Base-by-base conservation (phyloP, 2,329 filamentous ascomycete genomes). In the Aureobasidium melanogenum region DNA sequence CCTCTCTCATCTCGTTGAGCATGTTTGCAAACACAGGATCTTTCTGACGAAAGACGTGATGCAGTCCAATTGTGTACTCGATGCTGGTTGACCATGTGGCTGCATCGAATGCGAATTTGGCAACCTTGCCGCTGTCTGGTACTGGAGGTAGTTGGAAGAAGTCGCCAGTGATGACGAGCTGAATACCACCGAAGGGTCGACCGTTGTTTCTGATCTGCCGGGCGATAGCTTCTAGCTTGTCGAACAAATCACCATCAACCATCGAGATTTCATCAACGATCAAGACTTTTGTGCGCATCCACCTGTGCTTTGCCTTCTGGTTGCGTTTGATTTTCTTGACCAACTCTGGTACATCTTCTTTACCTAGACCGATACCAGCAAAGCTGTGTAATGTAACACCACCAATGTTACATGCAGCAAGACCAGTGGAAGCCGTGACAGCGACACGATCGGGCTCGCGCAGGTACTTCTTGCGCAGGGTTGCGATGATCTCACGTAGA, bases 91-190 rank as follows among this genome's bases (percentile, higher is more conserved):
- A 87, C 94, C 95, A 99, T 0, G 92, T 96, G 2, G 84, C 84
- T 8, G 92, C 92, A 68, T 96, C 90, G 71, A 99, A 99, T 0
- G 92, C 88, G 73, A 99, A 99, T 70, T 91, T 96, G 50, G 87
- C 84, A 28, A 86, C 81, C 57, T 85, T 84, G 44, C 83, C 84
- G 43, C 79, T 79, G 38, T 97, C 92, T 1, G 93, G 92, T 1
- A 99, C 94, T 0, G 94, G 94, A 0, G 94, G 94, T 3, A 99
- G 77, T 72, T 99, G 94, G 74, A 99, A 99, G 75, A 99, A 99
- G 70, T 99, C 94, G 3, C 94, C 94, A 0, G 94, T 99, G 63
- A 99, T 89, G 61, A 99, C 84, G 32, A 99, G 81, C 67, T 99
- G 94, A 48, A 99, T 97, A 5, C 94, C 94, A 60, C 94, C 95